phyloP scores from a whole-genome alignment of 208 protist genomes.

The Leishmania gerbilli region DNA sequence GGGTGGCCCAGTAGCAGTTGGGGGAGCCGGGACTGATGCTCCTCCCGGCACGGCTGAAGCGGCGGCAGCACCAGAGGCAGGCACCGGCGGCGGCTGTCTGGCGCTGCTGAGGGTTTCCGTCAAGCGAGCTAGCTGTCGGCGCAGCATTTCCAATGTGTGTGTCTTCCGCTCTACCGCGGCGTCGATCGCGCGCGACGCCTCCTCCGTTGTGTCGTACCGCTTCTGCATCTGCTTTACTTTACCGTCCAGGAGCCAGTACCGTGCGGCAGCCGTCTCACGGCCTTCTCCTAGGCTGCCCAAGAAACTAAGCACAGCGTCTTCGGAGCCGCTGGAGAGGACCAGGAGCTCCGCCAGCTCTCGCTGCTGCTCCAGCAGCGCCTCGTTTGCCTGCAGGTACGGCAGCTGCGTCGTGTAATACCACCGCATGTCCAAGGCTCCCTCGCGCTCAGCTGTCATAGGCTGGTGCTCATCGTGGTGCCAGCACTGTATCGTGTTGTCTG shows the following conservation, averaged over 20 bases:
- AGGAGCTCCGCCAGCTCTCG: slow-evolving; percentile 65
- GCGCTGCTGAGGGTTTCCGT: slow-evolving; percentile 43
- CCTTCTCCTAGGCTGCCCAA: slow-evolving; percentile 31
- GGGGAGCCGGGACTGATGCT: neutral
- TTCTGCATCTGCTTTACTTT: slow-evolving; percentile 43
- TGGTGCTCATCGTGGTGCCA: slow-evolving; percentile 89
- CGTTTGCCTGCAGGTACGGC: slow-evolving; percentile 63
- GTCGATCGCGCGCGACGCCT: slow-evolving; percentile 45
- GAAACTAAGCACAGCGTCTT: slow-evolving; percentile 44
- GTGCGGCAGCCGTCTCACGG: slow-evolving; percentile 38
- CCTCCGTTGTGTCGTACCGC: slow-evolving; percentile 28
- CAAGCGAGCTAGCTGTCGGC: slow-evolving; percentile 42
- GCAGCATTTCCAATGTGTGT: slow-evolving; percentile 41
- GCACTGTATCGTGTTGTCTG: slow-evolving; percentile 75
- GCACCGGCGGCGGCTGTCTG: neutral
- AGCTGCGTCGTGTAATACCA: slow-evolving; percentile 80
- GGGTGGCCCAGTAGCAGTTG: neutral
- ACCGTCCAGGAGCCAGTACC: slow-evolving; percentile 41
- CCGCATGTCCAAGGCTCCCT: slow-evolving; percentile 80
- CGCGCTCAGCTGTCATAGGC: slow-evolving; percentile 55
- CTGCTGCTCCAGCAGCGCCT: slow-evolving; percentile 65
- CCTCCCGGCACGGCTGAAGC: neutral
- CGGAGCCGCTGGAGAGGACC: slow-evolving; percentile 59
- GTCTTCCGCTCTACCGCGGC: slow-evolving; percentile 35
- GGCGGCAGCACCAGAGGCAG: neutral